Evolutionary conservation across 441 rosid species (phyloP), one percentile per base, ranked within the genome.

Genomic region (Populus hybrid): DNA sequence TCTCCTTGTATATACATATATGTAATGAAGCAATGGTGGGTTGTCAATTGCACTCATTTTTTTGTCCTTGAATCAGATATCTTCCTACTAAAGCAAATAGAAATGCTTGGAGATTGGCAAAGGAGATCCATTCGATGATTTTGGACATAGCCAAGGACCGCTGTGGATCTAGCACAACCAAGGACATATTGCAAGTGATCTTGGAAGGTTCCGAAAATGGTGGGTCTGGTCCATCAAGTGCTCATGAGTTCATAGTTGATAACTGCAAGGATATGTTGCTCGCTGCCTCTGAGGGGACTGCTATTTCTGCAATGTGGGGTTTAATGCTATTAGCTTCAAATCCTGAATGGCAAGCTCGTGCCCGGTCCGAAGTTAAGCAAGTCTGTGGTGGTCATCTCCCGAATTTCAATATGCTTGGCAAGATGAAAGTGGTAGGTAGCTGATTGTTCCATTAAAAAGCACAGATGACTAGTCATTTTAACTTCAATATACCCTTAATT

Each of bases 221-320:
- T 10, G 24, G 59, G 65, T 53, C 70, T 24, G 34, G 78, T 23
- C 7, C 36, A 35, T 75, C 70, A 16, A 21, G 72, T n/a, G 20
- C 64, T 6, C 78, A 77, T 21, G 30, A 69, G 66, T 79, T 83
- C 69, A 34, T 81, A 23, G 83, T 75, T 30, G 83, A 85, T 78
- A 81, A 81, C 73, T 81, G 81, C 74, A 82, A 81, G 68, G 72
- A 81, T 67, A 71, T 81, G 28, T 79, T 70, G 66, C 67, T 81
- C 2, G 75, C 78, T 24, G 81, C 72, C 26, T 42, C 26, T 24
- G 87, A 84, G 71, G 77, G 42, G n/a, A 78, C 71, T 10, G 81
- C 80, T 26, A 64, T 80, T 32, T 63, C 80, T 0, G 72, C 82
- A 7, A 53, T 71, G 34, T 80, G 84, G 87, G 72, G 74, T 32